Evolutionary conservation across 805 yeast species (phyloP), one percentile per base, ranked within the genome.

Genomic region (Kluyveromyces nonfermentans): DNA sequence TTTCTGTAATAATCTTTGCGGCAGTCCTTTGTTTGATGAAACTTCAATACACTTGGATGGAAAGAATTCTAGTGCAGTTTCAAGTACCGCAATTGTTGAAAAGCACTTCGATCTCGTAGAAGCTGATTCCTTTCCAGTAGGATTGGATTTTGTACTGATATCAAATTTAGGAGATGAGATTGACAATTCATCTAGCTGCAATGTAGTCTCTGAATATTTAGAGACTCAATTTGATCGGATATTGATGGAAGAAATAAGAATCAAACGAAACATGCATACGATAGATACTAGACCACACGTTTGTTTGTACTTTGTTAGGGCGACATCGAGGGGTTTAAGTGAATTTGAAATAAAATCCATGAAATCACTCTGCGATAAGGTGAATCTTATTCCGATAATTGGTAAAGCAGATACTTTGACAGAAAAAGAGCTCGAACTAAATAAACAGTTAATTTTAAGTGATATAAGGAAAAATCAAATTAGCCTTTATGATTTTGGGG

Each of bases 321-420:
- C 78, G n/a, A 73, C 74, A 8, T 72, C 74, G 37, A 74, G 71
- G 53, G 75, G 74, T 4, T 46, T 60, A n/a, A 51, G 50, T 21
- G 55, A 53, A 16, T 46, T 54, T 43, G 97, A 90, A 59, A 70
- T 83, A 43, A 74, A 73, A 50, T 71, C 85, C 42, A 84, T 89
- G 82, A 76, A 71, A 52, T 69, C 73, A 38, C 70, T 89, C 41
- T 75, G 89, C 14, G 71, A 75, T 19, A 77, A 80, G 50, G 95
- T 85, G 17, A 89, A 89, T 64, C 73, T 90, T 20, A 77, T 89
- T 36, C 96, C 97, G 1, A 79, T 88, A 20, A 75, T 89, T 46
- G 76, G 85, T 32, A 82, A 85, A 55, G 80, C 95, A 2, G 97
- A 89, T 60, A 71, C 86, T 1, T 69, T 86, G 52, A 85, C 95